Evolutionary conservation across 2,329 filamentous ascomycete species (phyloP), one percentile per base, ranked within the genome.

Genomic region (Fusarium keratoplasticum): DNA sequence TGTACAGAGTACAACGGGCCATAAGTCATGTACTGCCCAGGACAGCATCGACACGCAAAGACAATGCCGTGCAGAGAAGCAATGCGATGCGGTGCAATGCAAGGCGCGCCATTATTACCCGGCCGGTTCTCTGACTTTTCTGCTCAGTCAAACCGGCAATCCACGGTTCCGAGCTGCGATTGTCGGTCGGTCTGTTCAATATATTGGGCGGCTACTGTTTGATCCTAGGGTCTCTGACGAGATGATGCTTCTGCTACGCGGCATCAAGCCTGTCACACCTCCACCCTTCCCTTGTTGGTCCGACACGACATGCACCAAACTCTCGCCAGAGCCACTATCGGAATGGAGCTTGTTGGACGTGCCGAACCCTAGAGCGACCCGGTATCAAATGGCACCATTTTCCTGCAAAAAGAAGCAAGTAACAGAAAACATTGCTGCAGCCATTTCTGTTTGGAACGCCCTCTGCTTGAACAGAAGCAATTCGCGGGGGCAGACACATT

Each of bases 331-430:
- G 29, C 42, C 54, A 44, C 44, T 14, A 47, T 44, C 25, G 52
- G 62, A 61, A 44, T 44, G 36, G 69, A 64, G 42, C 61, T 54
- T 70, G 54, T 54, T 44, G 54, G 47, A 61, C 58, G 11, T 27
- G 63, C 58, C 42, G 29, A 42, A 58, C 63, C 55, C 58, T 64
- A n/a, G 29, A 55, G 47, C 35, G 33, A 25, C 42, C 36, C n/a
- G 38, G 35, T 22, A 70, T 64, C 61, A 62, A 72, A 77, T 78
- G 69, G 76, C 76, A 78, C 75, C 69, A 77, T 74, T 73, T 64
- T 47, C 44, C 71, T 22, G 61, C 64, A 57, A 29, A 29, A 59
- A 73, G 44, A 77, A 70, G 74, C 67, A 77, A 76, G 59, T 62
- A 66, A 63, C 60, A 65, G 68, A 72, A 74, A 69, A 69, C 69